Base-by-base conservation (phyloP, 1,139 yeast species). In the Candida pseudocylindracea region DNA sequence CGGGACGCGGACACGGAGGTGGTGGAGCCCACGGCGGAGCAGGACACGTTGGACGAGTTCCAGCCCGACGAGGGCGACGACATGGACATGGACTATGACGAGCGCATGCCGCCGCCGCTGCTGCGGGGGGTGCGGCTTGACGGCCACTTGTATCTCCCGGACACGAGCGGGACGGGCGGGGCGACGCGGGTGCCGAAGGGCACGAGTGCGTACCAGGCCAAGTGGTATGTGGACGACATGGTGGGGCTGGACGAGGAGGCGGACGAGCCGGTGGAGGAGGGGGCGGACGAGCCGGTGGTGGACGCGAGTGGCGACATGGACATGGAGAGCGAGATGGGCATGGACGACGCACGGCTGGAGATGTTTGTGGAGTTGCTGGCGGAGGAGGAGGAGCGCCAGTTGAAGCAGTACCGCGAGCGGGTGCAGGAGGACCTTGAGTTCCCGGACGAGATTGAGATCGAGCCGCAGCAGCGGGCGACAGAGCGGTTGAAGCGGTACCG, bases 401-500 rank as follows among this genome's bases (percentile, higher is more conserved):
- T 83, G 39, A 57, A 63, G 35, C 70, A 64, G 43, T 81, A 61
- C 53, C 68, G 93, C 45, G 60, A 63, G 30, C 53, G 68, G 36
- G 93, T 74, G 39, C 66, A 66, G 38, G 95, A 83, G 33, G 95
- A 88, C 48, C 63, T 72, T 31, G 94, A 88, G 43, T 88, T 83
- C 58, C 96, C 98, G 0, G 99, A 91, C 53, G 98, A 91, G 53
- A 55, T 85, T 35, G 96, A 91, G 50, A 55, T 88, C 32, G 67
- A 63, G 34, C 95, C 96, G 26, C 47, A 54, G 5, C 83, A 67
- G 41, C 64, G 76, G 9, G 98, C 80, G 10, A 67, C 65, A 42
- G 83, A 81, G 40, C 65, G 80, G 38, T 59, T 88, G 37, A 53
- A 60, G 28, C 66, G 81, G 37, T 88, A 81, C 51, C 66, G 96